Base-by-base conservation (phyloP, 2,329 filamentous ascomycete species). In the Rasamsonia emersonii region DNA sequence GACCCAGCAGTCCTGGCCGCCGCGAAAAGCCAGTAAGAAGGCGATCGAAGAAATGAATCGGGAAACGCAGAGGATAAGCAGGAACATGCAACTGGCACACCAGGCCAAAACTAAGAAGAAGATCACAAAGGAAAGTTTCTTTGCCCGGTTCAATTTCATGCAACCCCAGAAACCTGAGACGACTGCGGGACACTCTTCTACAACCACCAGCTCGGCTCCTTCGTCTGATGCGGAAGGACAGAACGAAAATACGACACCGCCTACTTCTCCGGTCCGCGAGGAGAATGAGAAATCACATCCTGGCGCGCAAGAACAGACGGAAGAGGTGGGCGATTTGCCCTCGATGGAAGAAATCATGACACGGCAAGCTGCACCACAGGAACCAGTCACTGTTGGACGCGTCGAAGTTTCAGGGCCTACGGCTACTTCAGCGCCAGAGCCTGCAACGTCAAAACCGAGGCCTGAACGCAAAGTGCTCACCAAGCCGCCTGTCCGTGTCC, bases 21-120 rank as follows among this genome's bases (percentile, higher is more conserved):
- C 56, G 2, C 75, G 91, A 9, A 93, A 91, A 54, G 88, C 91
- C 0, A 89, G 88, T 64, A 96, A 89, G 64, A 95, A 86, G 61
- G 91, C 91, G 0, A 56, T 95, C 24, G 85, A 95, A 53, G 89
- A 96, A 45, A 95, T 98, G 81, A 82, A 82, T 47, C 76, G 86
- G 36, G 91, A 98, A 59, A 95, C 89, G 1, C 91, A 98, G 62
- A 77, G 91, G 18, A 75, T 98, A 63, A 80, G 76, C 44, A 75
- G 91, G 43, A 93, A 82, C 51, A 83, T 94, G 75, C 89, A 96
- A 57, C 71, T 98, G 29, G 77, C 83, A 1, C 88, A 96, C 56
- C 79, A 94, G 53, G 82, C 85, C 15, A 85, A 80, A 61, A 93
- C 86, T 2, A 88, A 82, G 59, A 96, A 91, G 68, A 93, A 86